Evolutionary conservation across 352 stramenopile species (phyloP).

Genomic region (Globisporangium abappressorium): DNA sequence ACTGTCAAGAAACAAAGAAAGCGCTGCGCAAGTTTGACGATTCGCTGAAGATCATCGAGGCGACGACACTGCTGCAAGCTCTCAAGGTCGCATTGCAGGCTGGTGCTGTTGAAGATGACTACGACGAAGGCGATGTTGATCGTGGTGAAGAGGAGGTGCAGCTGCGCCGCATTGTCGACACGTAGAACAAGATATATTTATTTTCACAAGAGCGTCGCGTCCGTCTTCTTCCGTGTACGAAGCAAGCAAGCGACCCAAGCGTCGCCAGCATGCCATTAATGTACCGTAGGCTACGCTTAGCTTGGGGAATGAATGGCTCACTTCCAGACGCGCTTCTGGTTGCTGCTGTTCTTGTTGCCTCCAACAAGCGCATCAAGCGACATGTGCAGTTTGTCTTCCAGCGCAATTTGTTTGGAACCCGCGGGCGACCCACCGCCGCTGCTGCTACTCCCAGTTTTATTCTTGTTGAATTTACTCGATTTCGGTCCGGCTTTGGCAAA

Average conservation of each 20-base stretch:
- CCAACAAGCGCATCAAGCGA: constrained; percentile 61
- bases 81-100: constrained; percentile 54
- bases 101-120: not conserved
- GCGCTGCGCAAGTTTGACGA: constrained; percentile 55
- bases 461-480: constrained; percentile 11
- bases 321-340: constrained; percentile 20
- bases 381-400: constrained; percentile 66
- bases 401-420: constrained; percentile 27
- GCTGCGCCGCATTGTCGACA: not conserved
- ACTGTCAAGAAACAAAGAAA: constrained; percentile 39
- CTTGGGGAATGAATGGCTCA: not conserved
- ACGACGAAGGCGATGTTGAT: not conserved
- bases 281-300: too few relatives aligned
- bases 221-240: not conserved
- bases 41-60: constrained; percentile 59
- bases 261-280: not conserved
- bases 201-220: constrained; percentile 5
- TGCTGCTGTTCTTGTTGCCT: constrained; percentile 15
- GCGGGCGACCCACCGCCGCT: constrained; percentile 2
- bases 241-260: not conserved
- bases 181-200: constrained; percentile 20
- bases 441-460: not conserved
- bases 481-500: constrained; percentile 12
- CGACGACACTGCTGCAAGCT: constrained; percentile 59
- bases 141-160: not conserved